Base-by-base conservation (phyloP, 305 asterid genomes). In the Fraxinus albicans region DNA sequence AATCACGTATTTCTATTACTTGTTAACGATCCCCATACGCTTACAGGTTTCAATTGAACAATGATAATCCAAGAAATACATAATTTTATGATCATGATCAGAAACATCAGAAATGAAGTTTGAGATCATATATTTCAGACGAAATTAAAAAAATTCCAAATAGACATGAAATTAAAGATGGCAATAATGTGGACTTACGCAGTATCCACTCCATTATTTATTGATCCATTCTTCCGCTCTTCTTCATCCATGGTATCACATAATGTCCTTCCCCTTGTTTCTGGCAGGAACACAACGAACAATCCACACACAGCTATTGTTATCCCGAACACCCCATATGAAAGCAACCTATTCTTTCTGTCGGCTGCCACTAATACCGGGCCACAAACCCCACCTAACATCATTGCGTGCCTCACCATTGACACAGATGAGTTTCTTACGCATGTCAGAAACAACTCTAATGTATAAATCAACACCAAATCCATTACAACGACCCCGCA, bases 241-340 rank as follows among this genome's bases (percentile, higher is more conserved):
- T 90, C 89, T 4, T 88, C 90, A 79, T 86, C 90, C 63, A 90
- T 78, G 0, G 90, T 83, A 65, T 90, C 91, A 47, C 83, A 90
- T 70, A 85, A 8, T 55, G 58, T 17, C 80, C 87, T 86, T 5
- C 90, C 91, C 76, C 83, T 86, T 4, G 94, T 90, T 77, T 92
- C 95, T 17, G 95, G 95, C 80, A 93, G 84, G 33, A 89, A 89
- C 76, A 74, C 76, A 0, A 91, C 94, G 63, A 83, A 77, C 76
- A 86, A 9, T 47, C 91, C 91, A 33, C 91, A 84, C 6, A 79
- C 47, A 19, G 82, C 5, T 10, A 88, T 60, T 75, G 86, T 60
- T 44, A 88, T 80, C 2, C 98, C 98, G 40, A 94, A 91, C 27
- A 90, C 83, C 4, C 90, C 88, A 35, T 87, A 90, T 0, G 93